Evolutionary conservation across 1,139 yeast species (phyloP), one percentile per base, ranked within the genome.

Genomic region (Wickerhamiella infanticola): DNA sequence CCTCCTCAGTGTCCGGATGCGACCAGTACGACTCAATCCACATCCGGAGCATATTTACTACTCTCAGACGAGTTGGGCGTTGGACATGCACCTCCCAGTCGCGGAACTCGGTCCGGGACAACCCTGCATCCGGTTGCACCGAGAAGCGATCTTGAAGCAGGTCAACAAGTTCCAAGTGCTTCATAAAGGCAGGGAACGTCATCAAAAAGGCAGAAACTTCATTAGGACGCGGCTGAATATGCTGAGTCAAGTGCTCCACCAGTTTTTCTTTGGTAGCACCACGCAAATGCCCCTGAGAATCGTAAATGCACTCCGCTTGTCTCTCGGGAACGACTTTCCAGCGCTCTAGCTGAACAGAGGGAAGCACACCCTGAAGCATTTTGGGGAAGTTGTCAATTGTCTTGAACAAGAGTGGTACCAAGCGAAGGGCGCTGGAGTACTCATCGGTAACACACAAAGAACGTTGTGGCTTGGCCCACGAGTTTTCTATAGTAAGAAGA

Each of bases 241-340:
- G 95, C 57, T 81, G 83, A 0, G 95, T 84, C 50, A 90, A 69
- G 60, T 83, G 86, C 45, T 90, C 83, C 9, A 90, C 72, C 46
- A 90, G 65, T 0, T 95, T 95, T 46, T 74, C 78, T 48, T 77
- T 74, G 0, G 94, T 79, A 4, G 97, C 97, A 41, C 96, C 97
- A 58, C 81, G 81, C 44, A 88, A 72, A 44, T 71, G 70, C 3
- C 90, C 93, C 51, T 78, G 78, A 38, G 76, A 67, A 54, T 86
- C 94, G 55, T 77, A 77, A 26, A 84, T 68, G 48, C 88, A 66
- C 31, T 23, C 11, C 13, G 18, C 43, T 29, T 25, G 24, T 8
- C n/a, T 7, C 24, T 33, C 42, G 37, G 31, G 11, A 26, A 29
- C 24, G 26, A 7, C 8, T 7, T 13, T 31, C 23, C 33, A 35